These are phyloP conservation scores for Micromonas pusilla DNA, from an alignment of 139 green algal genomes.

Conservation along the genomic window DNA sequence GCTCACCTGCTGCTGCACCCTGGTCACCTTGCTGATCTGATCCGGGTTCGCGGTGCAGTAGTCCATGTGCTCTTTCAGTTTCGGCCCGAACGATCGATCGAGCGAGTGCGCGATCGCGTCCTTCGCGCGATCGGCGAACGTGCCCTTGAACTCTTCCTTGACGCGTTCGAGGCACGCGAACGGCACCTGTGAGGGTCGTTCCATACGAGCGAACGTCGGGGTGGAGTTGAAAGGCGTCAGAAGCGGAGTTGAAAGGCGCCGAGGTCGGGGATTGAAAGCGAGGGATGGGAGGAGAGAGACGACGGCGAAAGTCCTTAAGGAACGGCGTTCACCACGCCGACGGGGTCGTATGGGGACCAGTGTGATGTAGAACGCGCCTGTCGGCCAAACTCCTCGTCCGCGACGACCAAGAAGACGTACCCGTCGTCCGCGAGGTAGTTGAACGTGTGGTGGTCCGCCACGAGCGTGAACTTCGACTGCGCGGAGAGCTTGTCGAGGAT, in stretches of 20 bases:
- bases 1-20: conserved; percentile 85
- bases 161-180: conserved; percentile 88
- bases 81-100: conserved; percentile 66
- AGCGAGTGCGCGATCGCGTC: conserved; percentile 64
- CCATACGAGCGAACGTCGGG: no score
- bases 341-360: no score
- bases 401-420: conserved; percentile 80
- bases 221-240: no score
- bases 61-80: conserved; percentile 87
- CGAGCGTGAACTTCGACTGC: conserved; percentile 51
- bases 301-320: no score
- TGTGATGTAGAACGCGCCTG: no score
- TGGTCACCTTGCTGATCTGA: conserved; percentile 59
- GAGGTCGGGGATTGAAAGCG: no score
- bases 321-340: no score
- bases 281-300: no score
- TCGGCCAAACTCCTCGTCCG: conserved; percentile 79
- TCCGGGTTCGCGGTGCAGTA: conserved; percentile 87
- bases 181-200: no score
- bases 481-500: conserved; percentile 27
- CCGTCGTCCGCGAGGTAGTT: conserved; percentile 73
- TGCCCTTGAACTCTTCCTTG: conserved; percentile 37
- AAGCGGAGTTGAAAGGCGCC: no score
- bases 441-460: conserved; percentile 72
- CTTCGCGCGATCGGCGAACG: conserved; percentile 51